phyloP scores from a whole-genome alignment of 2,329 filamentous ascomycete genomes.

The Periglandula ipomoeae region DNA sequence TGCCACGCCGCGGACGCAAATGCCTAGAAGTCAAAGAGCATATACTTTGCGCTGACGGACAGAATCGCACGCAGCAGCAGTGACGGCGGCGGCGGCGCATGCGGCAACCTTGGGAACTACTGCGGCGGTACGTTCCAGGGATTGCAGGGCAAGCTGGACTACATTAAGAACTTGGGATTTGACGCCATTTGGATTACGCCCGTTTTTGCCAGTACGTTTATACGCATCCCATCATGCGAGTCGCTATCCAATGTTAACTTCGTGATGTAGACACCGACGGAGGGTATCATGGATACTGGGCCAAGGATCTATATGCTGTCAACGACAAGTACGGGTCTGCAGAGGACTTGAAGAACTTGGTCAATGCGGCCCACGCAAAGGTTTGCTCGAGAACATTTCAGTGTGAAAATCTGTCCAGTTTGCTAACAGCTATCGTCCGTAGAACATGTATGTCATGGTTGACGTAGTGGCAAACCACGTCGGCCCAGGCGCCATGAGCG shows the following conservation, averaged over 20 bases:
- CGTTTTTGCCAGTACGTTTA: slow-evolving; percentile 34
- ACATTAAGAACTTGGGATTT: slow-evolving; percentile 53
- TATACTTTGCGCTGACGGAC: slow-evolving; percentile 51
- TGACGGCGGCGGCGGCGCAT: slow-evolving; percentile 34
- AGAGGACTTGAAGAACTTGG: slow-evolving; percentile 48
- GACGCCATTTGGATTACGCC: slow-evolving; percentile 51
- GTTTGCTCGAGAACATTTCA: no score
- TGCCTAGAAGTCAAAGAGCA: slow-evolving; percentile 44
- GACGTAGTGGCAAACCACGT: slow-evolving; percentile 54
- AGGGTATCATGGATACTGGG: slow-evolving; percentile 49
- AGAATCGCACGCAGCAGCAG: slow-evolving; percentile 38
- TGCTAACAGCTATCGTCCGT: not conserved
- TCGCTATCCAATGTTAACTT: not conserved
- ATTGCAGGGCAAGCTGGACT: slow-evolving; percentile 49
- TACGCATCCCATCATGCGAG: no score
- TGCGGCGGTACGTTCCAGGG: slow-evolving; percentile 54
- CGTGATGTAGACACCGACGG: slow-evolving; percentile 22
- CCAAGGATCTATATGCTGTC: slow-evolving; percentile 38
- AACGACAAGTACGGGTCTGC: slow-evolving; percentile 51
- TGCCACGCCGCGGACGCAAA: slow-evolving; percentile 22
- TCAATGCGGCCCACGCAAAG: slow-evolving; percentile 48
- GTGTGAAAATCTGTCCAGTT: no score
- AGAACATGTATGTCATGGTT: slow-evolving; percentile 46
- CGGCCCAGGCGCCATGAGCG: slow-evolving; percentile 40
- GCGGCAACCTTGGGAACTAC: slow-evolving; percentile 35